A percentile compares a stretch with the other conserved stretches of the same genome.
Evolutionary conservation across 306 rosid species (phyloP).

Genomic region (Gynostemma pentaphyllum): DNA sequence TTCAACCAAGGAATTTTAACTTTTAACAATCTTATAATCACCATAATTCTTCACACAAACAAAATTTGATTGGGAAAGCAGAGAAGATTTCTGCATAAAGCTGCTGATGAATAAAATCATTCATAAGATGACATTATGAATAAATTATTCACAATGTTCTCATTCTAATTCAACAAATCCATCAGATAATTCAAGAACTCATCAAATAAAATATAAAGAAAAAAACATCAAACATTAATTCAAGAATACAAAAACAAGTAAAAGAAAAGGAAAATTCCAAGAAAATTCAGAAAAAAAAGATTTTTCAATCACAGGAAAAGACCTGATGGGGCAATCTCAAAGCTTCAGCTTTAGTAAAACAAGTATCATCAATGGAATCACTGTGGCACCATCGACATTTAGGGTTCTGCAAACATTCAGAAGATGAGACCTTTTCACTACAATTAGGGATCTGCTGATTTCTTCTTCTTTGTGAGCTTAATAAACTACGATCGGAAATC

Average conservation of each 20-base stretch:
- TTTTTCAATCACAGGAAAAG: conserved; percentile 51
- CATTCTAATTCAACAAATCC: conserved; percentile 4
- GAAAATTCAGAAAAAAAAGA: neutral
- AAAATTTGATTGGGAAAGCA: no score
- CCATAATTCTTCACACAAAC: no score
- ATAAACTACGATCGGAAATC: conserved; percentile 17
- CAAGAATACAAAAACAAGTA: neutral
- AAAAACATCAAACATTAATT: no score
- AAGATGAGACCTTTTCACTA: conserved; percentile 26
- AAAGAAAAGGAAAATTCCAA: neutral
- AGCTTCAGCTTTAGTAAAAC: conserved; percentile 65
- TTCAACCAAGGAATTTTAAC: no score
- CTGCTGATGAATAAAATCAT: neutral
- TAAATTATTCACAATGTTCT: no score
- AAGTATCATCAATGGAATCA: conserved; percentile 55
- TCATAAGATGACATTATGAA: neutral
- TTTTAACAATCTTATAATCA: no score
- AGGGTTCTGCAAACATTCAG: conserved; percentile 46
- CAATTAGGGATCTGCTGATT: conserved; percentile 32
- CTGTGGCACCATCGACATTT: conserved; percentile 86
- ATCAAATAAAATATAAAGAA: neutral
- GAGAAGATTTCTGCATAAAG: no score
- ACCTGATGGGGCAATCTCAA: conserved; percentile 65
- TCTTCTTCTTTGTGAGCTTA: conserved; percentile 9
- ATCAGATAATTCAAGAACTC: neutral